phyloP scores from a whole-genome alignment of 225 moss, liverwort and hornwort species.

The Sphagnum tenellum region DNA sequence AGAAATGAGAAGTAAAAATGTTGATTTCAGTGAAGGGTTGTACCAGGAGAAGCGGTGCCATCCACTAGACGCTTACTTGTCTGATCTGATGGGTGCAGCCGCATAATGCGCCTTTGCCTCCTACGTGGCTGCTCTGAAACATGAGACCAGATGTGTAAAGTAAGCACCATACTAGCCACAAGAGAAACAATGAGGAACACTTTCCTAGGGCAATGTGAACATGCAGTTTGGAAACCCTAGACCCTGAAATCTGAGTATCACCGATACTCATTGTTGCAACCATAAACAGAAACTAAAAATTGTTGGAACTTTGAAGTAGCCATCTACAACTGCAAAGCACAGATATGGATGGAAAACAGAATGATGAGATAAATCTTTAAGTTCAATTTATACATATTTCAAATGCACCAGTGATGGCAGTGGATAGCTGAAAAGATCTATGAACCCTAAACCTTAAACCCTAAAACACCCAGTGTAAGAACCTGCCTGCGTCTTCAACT shows the following conservation, averaged over 20 bases:
- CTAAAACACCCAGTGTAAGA: neutral
- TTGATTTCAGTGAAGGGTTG: neutral
- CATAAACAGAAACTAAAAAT: neutral
- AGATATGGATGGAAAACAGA: neutral
- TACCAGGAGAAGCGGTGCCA: conserved; percentile 23
- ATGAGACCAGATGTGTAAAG: neutral
- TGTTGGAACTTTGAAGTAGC: neutral
- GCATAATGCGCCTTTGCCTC: conserved; percentile 34
- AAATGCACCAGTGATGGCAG: neutral
- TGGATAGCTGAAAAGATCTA: neutral
- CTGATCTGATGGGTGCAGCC: conserved; percentile 44
- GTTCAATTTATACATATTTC: neutral
- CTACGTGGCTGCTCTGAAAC: conserved; percentile 12
- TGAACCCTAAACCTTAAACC: conserved; percentile 12
- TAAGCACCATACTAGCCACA: neutral
- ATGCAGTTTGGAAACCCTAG: neutral
- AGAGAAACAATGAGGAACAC: neutral
- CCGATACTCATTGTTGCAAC: neutral
- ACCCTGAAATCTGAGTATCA: neutral
- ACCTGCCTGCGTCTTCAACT: conserved; percentile 24
- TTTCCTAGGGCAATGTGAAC: neutral
- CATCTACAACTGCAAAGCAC: neutral
- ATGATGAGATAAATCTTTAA: neutral
- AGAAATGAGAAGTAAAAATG: too few species aligned
- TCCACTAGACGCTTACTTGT: conserved; percentile 57